These are phyloP conservation scores for Retiboletus fuscus DNA, from an alignment of 1,284 basidiomycete genomes.

Conservation along the genomic window DNA sequence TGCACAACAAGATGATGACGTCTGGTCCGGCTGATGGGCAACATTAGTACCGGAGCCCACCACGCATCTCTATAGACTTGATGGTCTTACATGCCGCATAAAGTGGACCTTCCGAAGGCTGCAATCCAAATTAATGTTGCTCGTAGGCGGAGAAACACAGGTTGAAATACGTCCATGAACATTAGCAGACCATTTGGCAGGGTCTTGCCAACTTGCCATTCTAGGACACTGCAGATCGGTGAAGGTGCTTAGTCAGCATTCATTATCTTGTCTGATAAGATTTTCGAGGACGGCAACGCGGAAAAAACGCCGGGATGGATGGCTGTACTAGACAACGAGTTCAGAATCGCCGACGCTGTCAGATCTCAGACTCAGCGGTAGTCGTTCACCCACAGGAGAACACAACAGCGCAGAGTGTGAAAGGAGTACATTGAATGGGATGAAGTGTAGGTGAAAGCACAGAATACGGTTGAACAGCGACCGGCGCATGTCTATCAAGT, in stretches of 20 bases:
- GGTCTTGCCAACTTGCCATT: constrained; percentile 20
- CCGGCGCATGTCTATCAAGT: constrained; percentile 37
- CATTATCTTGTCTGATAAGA: constrained; percentile 42
- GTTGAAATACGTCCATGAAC: constrained; percentile 16
- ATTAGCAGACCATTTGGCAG: background rate
- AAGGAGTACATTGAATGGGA: constrained; percentile 33
- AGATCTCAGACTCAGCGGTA: constrained; percentile 3
- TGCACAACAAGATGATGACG: background rate
- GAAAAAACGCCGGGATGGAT: background rate
- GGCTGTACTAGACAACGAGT: constrained; percentile 7
- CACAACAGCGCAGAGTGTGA: constrained; percentile 12
- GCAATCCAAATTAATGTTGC: constrained; percentile 1
- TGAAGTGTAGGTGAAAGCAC: constrained; percentile 20
- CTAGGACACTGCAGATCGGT: constrained; percentile 10
- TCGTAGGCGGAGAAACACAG: background rate
- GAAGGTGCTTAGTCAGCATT: constrained; percentile 41
- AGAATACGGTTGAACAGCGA: constrained; percentile 30
- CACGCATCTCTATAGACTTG: constrained; percentile 11
- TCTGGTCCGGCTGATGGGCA: background rate
- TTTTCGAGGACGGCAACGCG: constrained; percentile 11
- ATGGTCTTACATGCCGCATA: constrained; percentile 5
- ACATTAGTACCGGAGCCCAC: constrained; percentile 9
- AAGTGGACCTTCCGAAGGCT: background rate
- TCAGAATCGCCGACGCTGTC: constrained; percentile 3
- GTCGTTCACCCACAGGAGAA: constrained; percentile 16